Base-by-base conservation (phyloP, 2,329 filamentous ascomycete genomes). In the Cladophialophora carrionii region DNA sequence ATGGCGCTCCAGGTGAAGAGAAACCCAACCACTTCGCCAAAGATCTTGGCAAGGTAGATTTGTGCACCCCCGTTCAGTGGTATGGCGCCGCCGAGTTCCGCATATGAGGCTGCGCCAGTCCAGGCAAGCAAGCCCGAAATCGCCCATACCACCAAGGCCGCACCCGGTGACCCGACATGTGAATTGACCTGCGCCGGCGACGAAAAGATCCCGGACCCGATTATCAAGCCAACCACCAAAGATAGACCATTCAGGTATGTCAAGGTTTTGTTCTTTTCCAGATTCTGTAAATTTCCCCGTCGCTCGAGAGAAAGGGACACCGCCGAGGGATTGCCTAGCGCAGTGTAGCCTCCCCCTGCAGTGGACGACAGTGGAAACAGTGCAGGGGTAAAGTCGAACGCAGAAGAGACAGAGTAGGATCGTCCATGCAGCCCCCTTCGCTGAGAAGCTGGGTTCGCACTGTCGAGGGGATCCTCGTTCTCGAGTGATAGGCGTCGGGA, bases 1-100 rank as follows among this genome's bases (percentile, higher is more conserved):
- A 98, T 92, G 0, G 95, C 93, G 58, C 91, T 92, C 95, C 95
- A 99, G 1, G 93, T 96, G 77, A 97, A 99, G 37, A 98, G 81
- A 74, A 99, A 99, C 0, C 95, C 95, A 1, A 88, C 87, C 73
- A 96, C 82, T 78, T 99, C 95, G 61, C 94, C 94, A 77, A 97
- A 96, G 65, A 96, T 99, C 79, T 98, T 98, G 70, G 91, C 89
- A 51, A 99, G 82, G 76, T 99, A 99, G 1, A 96, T 89, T 77
- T 98, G 95, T 17, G 95, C 86, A 4, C 95, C 95, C 63, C 95
- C 95, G 75, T 98, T 99, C 26, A 99, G 80, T 5, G 95, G 95
- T 69, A 99, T 98, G 0, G 95, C 93, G 48, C 95, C 94, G 65
- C 95, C 95, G 4, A 99, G 84, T 80, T 99, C 95, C 3, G 95